A percentile compares a stretch with the other conserved stretches of the same genome.
Evolutionary conservation across 345 rosid genomes (phyloP).

Genomic region (Salix caprea): DNA sequence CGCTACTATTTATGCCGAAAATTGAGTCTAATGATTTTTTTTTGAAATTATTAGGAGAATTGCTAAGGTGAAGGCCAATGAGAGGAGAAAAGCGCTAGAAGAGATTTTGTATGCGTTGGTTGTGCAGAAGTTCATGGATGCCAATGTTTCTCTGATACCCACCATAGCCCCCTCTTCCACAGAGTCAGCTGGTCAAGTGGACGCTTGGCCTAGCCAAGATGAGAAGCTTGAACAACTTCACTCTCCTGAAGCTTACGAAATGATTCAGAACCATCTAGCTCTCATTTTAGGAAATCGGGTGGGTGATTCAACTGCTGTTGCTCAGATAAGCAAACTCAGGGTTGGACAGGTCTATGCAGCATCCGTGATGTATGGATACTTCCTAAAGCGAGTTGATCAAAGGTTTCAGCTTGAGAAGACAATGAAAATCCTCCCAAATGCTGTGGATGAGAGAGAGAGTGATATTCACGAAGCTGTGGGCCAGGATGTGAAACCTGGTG

Average conservation of each 20-base stretch:
- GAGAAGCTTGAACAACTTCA: slow-evolving; percentile 72
- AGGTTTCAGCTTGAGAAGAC: slow-evolving; percentile 95
- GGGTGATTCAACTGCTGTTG: slow-evolving; percentile 52
- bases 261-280: slow-evolving; percentile 92
- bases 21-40: not conserved
- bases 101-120: slow-evolving; percentile 86
- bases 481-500: slow-evolving; percentile 29
- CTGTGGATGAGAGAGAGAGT: slow-evolving; percentile 27
- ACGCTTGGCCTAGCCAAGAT: slow-evolving; percentile 62
- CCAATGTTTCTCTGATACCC: slow-evolving; percentile 71
- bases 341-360: slow-evolving; percentile 99
- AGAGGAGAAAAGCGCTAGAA: slow-evolving; percentile 69
- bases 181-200: slow-evolving; percentile 57
- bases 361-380: slow-evolving; percentile 94
- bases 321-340: slow-evolving; percentile 77
- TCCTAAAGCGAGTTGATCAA: slow-evolving; percentile 86
- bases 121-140: slow-evolving; percentile 93
- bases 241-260: slow-evolving; percentile 83
- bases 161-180: slow-evolving; percentile 43
- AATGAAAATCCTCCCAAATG: slow-evolving; percentile 75
- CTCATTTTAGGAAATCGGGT: slow-evolving; percentile 71
- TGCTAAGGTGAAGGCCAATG: slow-evolving; percentile 90
- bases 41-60: slow-evolving; percentile 58
- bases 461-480: slow-evolving; percentile 27
- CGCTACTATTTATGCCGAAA: not conserved